A percentile compares a stretch with the other conserved stretches of the same genome.
Evolutionary conservation across 108 stramenopile species (phyloP).

Genomic region (Parmales sp.): DNA sequence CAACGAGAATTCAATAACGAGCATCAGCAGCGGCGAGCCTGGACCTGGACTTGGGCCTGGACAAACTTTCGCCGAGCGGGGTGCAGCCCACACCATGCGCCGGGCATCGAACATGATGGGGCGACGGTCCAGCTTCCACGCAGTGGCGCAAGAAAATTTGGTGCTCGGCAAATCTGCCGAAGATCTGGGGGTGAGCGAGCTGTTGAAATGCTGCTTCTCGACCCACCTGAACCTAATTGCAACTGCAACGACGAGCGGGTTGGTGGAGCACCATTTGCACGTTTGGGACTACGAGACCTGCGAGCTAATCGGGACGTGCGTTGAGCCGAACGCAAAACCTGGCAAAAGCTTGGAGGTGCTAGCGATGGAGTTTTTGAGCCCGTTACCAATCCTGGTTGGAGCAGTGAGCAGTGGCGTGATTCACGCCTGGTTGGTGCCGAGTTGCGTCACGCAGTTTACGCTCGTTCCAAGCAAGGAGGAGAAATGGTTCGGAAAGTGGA

Average conservation of each 20-base stretch:
- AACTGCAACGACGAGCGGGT: background rate
- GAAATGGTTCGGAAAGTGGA: background rate
- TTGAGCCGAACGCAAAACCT: background rate
- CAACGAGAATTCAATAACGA: too few species aligned
- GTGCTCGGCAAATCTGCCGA: too few species aligned
- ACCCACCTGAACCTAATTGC: background rate
- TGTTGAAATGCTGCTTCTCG: background rate
- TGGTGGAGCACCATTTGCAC: background rate
- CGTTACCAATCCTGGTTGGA: background rate
- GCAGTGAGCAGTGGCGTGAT: background rate
- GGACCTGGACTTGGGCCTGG: too few species aligned
- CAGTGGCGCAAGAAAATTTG: too few species aligned
- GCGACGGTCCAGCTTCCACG: too few species aligned
- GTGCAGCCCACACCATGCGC: too few species aligned
- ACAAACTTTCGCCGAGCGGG: too few species aligned
- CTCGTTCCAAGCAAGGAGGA: background rate
- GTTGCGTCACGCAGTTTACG: background rate
- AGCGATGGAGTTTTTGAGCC: background rate
- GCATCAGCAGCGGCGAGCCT: too few species aligned
- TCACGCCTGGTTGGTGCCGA: background rate
- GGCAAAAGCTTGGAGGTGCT: background rate
- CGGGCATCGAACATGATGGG: too few species aligned
- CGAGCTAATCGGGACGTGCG: background rate
- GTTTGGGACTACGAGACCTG: slow-evolving; percentile 8
- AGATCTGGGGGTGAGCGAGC: too few species aligned